Conservation (phyloP, 192 early-diverging fungal genomes). For the Coemansia asiatica region DNA sequence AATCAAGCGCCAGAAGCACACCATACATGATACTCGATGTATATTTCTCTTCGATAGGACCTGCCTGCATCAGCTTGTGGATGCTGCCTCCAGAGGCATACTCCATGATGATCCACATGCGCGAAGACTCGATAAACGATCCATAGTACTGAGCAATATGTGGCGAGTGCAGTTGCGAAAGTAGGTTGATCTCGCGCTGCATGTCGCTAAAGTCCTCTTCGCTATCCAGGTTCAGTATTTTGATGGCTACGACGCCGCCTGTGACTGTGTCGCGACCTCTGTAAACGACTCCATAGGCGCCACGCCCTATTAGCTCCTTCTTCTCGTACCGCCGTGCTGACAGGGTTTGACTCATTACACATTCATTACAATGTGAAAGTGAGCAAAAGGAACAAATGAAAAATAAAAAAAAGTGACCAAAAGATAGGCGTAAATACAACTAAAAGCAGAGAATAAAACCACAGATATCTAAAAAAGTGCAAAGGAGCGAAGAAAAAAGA, state of each 20-base stretch:
- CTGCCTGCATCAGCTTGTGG: conserved; percentile 68
- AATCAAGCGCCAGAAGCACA: conserved; percentile 83
- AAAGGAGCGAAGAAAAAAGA: neutral
- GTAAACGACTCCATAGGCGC: conserved; percentile 55
- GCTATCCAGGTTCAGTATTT: conserved; percentile 95
- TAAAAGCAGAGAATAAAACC: neutral
- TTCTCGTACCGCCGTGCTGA: conserved; percentile 53
- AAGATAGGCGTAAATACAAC: neutral
- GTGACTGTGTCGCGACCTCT: conserved; percentile 66
- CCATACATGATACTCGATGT: conserved; percentile 88
- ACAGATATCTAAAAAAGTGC: neutral
- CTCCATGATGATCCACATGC: conserved; percentile 99
- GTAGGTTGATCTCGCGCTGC: conserved; percentile 87
- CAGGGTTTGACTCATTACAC: conserved; percentile 46
- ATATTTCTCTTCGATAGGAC: conserved; percentile 84
- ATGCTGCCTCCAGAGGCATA: conserved; percentile 95
- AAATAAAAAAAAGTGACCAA: neutral
- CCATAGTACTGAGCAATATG: conserved; percentile 95
- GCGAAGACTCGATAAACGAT: conserved; percentile 83
- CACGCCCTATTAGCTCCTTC: conserved; percentile 53
- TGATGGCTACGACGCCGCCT: conserved; percentile 87
- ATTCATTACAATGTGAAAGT: conserved; percentile 25
- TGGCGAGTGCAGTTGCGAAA: conserved; percentile 82
- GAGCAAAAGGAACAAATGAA: neutral
- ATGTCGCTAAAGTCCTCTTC: conserved; percentile 96